phyloP scores from a whole-genome alignment of 345 rosid genomes.

The Toxicodendron radicans region DNA sequence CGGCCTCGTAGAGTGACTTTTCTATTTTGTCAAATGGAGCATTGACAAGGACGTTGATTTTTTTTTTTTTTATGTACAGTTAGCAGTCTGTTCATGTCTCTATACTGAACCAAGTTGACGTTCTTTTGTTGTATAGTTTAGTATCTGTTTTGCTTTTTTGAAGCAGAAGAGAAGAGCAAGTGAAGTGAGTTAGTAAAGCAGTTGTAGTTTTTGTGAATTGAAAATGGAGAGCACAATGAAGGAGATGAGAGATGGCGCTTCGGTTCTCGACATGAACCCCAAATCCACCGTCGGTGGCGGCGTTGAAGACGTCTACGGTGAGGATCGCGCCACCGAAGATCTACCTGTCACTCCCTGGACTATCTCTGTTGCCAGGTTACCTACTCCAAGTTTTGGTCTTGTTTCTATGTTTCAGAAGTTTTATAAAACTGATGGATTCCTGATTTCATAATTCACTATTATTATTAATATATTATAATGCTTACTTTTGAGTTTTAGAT shows the following conservation, averaged over 20 bases:
- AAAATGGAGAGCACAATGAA: constrained; percentile 62
- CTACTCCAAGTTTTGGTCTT: background rate
- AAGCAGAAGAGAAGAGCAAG: too few species aligned
- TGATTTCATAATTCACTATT: too few species aligned
- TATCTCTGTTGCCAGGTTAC: constrained; percentile 73
- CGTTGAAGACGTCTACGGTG: constrained; percentile 75
- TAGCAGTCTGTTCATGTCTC: background rate
- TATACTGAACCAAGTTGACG: too few species aligned
- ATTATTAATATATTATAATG: background rate
- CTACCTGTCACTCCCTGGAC: constrained; percentile 92
- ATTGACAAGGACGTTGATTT: background rate
- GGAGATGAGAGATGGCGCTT: constrained; percentile 38
- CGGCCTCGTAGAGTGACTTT: background rate
- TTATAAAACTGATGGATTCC: background rate
- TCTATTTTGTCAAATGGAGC: background rate
- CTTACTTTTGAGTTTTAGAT: background rate
- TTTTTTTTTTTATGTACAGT: background rate
- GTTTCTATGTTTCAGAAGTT: background rate
- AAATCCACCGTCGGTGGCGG: constrained; percentile 62
- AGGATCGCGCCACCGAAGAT: constrained; percentile 79
- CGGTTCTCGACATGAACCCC: constrained; percentile 55
- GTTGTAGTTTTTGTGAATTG: background rate
- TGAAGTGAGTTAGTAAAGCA: too few species aligned
- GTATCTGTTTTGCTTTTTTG: too few species aligned
- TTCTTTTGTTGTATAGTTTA: too few species aligned